Evolutionary conservation across 805 yeast species (phyloP), one percentile per base, ranked within the genome.

Genomic region (Saturnispora kantuleensis): DNA sequence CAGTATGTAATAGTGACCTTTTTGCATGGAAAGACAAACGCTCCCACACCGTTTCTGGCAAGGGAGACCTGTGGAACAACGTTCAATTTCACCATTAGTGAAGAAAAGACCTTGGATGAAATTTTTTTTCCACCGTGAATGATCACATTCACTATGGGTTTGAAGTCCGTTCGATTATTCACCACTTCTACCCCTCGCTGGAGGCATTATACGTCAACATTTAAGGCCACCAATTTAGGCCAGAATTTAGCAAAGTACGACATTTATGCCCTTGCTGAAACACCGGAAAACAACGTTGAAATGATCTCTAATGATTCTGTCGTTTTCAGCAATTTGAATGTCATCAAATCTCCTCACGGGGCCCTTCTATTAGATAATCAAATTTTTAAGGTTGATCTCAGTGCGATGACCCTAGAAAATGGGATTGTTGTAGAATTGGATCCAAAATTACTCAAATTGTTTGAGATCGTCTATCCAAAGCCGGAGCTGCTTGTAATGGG

Each of bases 401-500:
- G 66, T 17, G 50, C 47, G 18, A 35, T 47, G 18, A 40, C 41
- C 4, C 16, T 56, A 7, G 33, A 55, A 44, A 51, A 53, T 32
- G 60, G 67, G 15, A 54, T 60, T n/a, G 74, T 77, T 1, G 70
- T 71, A 46, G 74, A 74, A 38, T 56, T 65, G 8, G 42, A 50
- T 18, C 39, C 49, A 4, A 67, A 67, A 11, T 57, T 81, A 4
- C 69, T 81, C 45, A 70, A 68, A 15, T 63, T 77, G 6, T 70
- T 84, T 43, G 67, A 67, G 16, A 63, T 76, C 5, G 59, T 81
- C 1, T 77, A 79, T 57, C 95, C 95, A 3, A 78, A 79, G 55
- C 95, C 95, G 0, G 94, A 85, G 55, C 66, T 85, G 38, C 53
- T 83, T 39, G 79, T 84, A 7, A 62, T 84, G 13, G 95, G 95